Conservation (phyloP, 1,284 basidiomycete species). For the Cutaneotrichosporon sp. region DNA sequence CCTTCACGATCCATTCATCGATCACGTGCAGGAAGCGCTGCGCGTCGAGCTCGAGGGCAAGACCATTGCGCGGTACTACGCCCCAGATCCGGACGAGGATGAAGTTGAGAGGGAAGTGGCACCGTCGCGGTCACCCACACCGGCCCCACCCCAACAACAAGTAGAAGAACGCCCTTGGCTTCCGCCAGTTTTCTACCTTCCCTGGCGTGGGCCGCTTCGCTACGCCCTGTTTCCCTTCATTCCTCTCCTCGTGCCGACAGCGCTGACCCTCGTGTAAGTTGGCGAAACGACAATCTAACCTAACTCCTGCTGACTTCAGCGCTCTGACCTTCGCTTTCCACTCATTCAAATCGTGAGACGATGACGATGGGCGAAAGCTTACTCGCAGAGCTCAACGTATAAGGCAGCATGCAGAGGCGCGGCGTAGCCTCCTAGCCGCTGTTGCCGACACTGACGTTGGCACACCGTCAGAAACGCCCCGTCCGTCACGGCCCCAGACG, state of each 20-base stretch:
- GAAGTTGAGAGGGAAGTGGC: constrained; percentile 21
- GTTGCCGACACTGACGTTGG: neutral
- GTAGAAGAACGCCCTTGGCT: constrained; percentile 8
- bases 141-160: neutral
- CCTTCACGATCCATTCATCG: constrained; percentile 62
- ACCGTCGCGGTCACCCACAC: neutral
- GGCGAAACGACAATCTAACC: neutral
- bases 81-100: constrained; percentile 19
- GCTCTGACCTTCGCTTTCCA: constrained; percentile 26
- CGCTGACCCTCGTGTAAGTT: constrained; percentile 30
- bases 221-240: constrained; percentile 33
- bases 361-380: neutral
- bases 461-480: neutral
- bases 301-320: constrained; percentile 6
- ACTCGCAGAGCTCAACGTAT: constrained; percentile 10
- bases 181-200: constrained; percentile 34
- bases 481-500: neutral
- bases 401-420: neutral
- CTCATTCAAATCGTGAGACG: constrained; percentile 29
- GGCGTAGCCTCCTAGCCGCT: neutral
- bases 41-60: constrained; percentile 54
- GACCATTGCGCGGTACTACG: constrained; percentile 20
- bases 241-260: constrained; percentile 32
- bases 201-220: constrained; percentile 27
- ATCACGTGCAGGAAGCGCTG: constrained; percentile 57